Base-by-base conservation (phyloP, 192 early-diverging fungal genomes). In the Podila epicladia region DNA sequence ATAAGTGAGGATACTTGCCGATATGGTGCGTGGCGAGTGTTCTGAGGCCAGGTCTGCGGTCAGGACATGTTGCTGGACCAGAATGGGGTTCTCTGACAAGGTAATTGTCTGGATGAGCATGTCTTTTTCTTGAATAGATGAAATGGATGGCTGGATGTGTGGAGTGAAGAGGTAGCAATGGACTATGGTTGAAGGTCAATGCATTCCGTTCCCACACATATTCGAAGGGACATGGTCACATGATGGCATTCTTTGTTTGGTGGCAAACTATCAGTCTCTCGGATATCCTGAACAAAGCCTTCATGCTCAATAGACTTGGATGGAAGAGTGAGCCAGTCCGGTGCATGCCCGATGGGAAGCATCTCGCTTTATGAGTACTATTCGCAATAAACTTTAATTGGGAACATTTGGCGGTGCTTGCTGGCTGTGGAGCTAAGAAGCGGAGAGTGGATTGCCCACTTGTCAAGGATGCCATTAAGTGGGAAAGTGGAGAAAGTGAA, bases 1-100 rank as follows among this genome's bases (percentile, higher is more conserved):
- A 85, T 91, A 92, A 8, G 86, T 88, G 19, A 90, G 83, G 12
- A 94, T 73, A 65, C 77, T 79, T 9, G 65, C 76, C 9, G 76
- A 79, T 15, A 68, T 22, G 26, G 26, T 11, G 28, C 20, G 41
- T 1, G 24, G 2, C n/a, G 31, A 41, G 20, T 28, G 26, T 35
- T 6, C 22, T 4, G 62, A 12, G 35, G 32, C 58, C 7, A 64
- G 13, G 11, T 12, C 20, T n/a, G 62, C 35, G 5, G 66, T 49
- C 32, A 79, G 32, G 2, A 57, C 24, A 38, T 79, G 76, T 29
- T 72, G 70, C 37, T 79, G 76, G 9, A 72, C 65, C 35, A 79
- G 31, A 8, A 41, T 62, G 22, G 76, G 76, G 1, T 59, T 53
- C 6, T 61, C 67, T 17, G 69, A 38, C 19, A 79, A 37, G 4